phyloP scores from a whole-genome alignment of 495 filamentous ascomycete species.

The Tuber umbilicatum region DNA sequence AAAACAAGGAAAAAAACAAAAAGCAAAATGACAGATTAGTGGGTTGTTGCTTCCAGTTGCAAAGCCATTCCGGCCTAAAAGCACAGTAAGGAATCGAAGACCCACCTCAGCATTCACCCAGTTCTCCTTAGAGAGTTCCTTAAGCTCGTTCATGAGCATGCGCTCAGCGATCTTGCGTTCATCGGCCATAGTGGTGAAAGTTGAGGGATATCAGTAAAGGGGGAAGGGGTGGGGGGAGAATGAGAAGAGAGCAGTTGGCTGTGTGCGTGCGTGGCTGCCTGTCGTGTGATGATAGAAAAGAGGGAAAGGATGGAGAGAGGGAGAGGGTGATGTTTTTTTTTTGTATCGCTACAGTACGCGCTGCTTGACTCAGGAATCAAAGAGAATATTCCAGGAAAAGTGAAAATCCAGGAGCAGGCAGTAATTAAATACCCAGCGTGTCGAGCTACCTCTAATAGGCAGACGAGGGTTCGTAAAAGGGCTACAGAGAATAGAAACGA shows the following conservation, averaged over 20 bases:
- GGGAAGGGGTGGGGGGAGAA: not conserved
- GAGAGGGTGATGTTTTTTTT: not conserved
- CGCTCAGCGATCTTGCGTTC: conserved; percentile 55
- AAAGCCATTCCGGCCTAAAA: not conserved
- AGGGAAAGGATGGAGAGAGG: not conserved
- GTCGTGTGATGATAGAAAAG: not conserved
- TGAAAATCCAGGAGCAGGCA: not conserved
- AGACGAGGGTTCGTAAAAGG: conserved; percentile 2
- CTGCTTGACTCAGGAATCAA: not conserved
- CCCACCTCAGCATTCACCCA: conserved; percentile 86
- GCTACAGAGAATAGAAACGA: conserved; percentile 3
- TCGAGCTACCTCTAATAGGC: conserved; percentile 2
- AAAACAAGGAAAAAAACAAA: conserved; percentile 11
- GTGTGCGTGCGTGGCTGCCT: not conserved
- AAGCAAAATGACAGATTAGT: not conserved
- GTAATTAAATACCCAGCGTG: conserved; percentile 3
- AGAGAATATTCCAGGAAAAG: not conserved
- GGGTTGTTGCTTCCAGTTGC: not conserved
- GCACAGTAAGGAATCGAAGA: conserved; percentile 11
- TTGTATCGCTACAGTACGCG: not conserved
- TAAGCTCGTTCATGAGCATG: conserved; percentile 84
- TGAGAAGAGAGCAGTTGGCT: not conserved
- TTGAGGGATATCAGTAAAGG: conserved; percentile 10
- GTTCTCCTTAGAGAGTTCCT: conserved; percentile 71
- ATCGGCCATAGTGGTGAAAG: conserved; percentile 25